Percentiles rank a stretch among this genome's conserved stretches.
Evolutionary conservation across 352 stramenopile species (phyloP).

Genomic region (Pythium dissotocum): DNA sequence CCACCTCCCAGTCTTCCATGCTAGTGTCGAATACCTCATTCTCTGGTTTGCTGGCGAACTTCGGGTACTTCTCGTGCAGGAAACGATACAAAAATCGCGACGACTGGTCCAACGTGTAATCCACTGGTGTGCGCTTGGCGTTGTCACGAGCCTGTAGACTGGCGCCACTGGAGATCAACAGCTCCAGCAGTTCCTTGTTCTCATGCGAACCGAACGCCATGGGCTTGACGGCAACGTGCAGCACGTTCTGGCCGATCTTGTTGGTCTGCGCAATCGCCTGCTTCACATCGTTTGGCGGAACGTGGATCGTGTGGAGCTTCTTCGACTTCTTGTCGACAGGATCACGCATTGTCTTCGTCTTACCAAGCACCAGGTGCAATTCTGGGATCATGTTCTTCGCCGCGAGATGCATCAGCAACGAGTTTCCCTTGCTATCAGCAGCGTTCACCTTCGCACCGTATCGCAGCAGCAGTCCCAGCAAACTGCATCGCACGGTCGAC

Average conservation of each 20-base stretch:
- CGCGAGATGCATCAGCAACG: constrained; percentile 60
- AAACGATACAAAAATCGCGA: constrained; percentile 62
- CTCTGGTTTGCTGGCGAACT: constrained; percentile 29
- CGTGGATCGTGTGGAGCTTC: constrained; percentile 42
- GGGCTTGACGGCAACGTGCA: constrained; percentile 67
- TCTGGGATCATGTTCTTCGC: constrained; percentile 50
- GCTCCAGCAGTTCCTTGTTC: constrained; percentile 48
- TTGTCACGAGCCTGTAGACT: constrained; percentile 39
- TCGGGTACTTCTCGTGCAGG: constrained; percentile 40
- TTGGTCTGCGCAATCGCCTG: constrained; percentile 45
- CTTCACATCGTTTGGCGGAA: constrained; percentile 46
- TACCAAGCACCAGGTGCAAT: constrained; percentile 45
- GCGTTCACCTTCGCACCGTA: constrained; percentile 57
- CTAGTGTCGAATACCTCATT: constrained; percentile 31
- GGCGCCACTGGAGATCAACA: constrained; percentile 48
- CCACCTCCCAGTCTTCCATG: constrained; percentile 34
- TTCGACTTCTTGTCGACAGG: constrained; percentile 33
- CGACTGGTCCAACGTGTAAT: constrained; percentile 55
- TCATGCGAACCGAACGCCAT: constrained; percentile 66
- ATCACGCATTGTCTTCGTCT: constrained; percentile 44
- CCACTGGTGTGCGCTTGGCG: constrained; percentile 41
- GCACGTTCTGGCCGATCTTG: constrained; percentile 38
- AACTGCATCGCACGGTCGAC: constrained; percentile 32
- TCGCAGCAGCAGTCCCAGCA: constrained; percentile 52
- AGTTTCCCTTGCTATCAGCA: constrained; percentile 57